Conservation (phyloP, 1,139 yeast genomes). For the Candida smagusa region DNA sequence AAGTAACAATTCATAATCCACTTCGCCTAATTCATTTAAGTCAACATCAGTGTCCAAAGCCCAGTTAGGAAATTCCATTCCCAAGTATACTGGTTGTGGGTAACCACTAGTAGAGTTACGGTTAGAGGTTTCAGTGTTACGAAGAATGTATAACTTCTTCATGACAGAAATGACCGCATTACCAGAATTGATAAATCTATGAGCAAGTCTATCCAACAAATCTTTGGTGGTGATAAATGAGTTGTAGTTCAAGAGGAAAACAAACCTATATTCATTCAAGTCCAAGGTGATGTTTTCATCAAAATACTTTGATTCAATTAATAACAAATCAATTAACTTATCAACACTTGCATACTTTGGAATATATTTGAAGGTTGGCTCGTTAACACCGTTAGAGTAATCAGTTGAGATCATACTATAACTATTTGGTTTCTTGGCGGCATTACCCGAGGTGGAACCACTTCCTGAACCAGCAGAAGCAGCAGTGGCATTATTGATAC, state of each 20-base stretch:
- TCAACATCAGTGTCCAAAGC: slow-evolving; percentile 34
- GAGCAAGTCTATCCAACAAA: slow-evolving; percentile 41
- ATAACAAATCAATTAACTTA: slow-evolving; percentile 38
- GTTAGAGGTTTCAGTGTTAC: slow-evolving; percentile 3
- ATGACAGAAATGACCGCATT: slow-evolving; percentile 48
- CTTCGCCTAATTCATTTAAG: slow-evolving; percentile 39
- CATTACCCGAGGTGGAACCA: not conserved
- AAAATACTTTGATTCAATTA: slow-evolving; percentile 39
- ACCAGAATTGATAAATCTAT: slow-evolving; percentile 44
- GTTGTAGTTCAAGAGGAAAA: slow-evolving; percentile 42
- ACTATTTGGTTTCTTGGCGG: slow-evolving; percentile 10
- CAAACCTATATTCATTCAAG: slow-evolving; percentile 42
- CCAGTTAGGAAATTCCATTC: slow-evolving; percentile 57
- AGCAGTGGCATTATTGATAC: slow-evolving; percentile 3
- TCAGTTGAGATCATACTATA: slow-evolving; percentile 15
- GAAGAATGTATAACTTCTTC: slow-evolving; percentile 23
- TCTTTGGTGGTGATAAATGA: slow-evolving; percentile 43
- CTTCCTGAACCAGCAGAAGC: not conserved
- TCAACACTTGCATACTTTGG: slow-evolving; percentile 44
- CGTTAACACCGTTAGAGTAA: slow-evolving; percentile 8
- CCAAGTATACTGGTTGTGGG: slow-evolving; percentile 2
- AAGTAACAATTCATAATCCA: slow-evolving; percentile 56
- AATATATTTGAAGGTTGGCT: slow-evolving; percentile 21
- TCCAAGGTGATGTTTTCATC: slow-evolving; percentile 38
- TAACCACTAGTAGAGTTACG: slow-evolving; percentile 5